phyloP scores from a whole-genome alignment of 176 grass and related monocot genomes.

The Cenchrus americanus region DNA sequence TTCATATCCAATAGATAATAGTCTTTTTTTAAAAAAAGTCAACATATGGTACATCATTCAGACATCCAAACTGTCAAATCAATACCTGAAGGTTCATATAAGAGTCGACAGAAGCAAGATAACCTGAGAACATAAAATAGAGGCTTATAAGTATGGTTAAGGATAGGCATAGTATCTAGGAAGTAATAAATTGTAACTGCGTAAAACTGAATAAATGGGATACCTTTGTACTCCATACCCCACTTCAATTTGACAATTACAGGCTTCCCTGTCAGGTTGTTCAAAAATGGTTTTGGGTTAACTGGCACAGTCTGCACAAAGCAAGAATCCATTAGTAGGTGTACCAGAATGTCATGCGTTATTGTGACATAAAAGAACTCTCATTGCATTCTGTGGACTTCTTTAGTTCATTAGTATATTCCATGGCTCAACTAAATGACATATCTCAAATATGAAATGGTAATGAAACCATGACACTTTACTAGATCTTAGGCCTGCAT shows the following conservation, averaged over 20 bases:
- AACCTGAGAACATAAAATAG: conserved; percentile 49
- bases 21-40: neutral
- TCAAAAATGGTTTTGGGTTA: conserved; percentile 95
- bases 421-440: no score
- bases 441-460: neutral
- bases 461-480: neutral
- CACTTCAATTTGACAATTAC: conserved; percentile 96
- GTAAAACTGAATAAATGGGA: neutral
- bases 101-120: conserved; percentile 92
- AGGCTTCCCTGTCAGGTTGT: conserved; percentile 85
- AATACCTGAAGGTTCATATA: conserved; percentile 96
- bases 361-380: neutral
- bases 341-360: neutral
- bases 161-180: neutral
- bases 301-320: conserved; percentile 80
- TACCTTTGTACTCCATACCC: conserved; percentile 99
- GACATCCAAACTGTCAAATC: neutral
- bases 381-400: neutral
- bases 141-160: neutral
- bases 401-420: conserved; percentile 16
- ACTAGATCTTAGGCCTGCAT: no score
- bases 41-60: neutral
- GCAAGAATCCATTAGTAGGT: conserved; percentile 21
- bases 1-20: neutral
- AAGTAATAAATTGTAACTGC: neutral